Evolutionary conservation across 2,329 filamentous ascomycete species (phyloP), one percentile per base, ranked within the genome.

Genomic region (Magnaporthiopsis poae): DNA sequence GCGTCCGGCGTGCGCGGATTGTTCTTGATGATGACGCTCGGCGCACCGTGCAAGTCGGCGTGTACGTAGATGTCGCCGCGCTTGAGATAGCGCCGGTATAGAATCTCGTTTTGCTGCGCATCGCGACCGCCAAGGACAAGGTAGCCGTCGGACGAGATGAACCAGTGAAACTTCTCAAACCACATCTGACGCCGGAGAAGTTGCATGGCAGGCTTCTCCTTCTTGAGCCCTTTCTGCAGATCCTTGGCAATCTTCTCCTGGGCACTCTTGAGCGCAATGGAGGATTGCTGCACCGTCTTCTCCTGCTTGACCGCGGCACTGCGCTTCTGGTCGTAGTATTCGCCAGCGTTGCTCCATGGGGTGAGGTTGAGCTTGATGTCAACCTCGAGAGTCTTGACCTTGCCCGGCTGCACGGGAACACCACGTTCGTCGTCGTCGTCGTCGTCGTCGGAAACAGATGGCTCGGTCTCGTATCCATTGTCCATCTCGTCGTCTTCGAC

Each of bases 121-220:
- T 99, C 95, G 69, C 91, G 92, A 21, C 92, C 94, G 61, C 88
- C 94, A 21, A 99, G 83, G 0, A 98, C 90, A 7, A 99, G 83
- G 75, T 98, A 97, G 5, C 94, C 93, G 73, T 99, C 95, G 0
- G 92, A 96, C 0, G 93, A 97, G 71, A 98, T 86, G 78, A 99
- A 99, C 84, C 92, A 98, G 35, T 88, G 81, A 72, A 96, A 99
- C 77, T 99, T 99, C 73, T 99, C 95, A 71, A 97, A 99, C 95
- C 95, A 99, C 72, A 93, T 85, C 70, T 88, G 89, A 73, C 88
- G 90, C 66, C 95, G 86, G 11, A 96, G 89, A 0, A 90, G 92
- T 62, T 93, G 88, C 12, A 98, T 79, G 1, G 96, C 81, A 27
- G 92, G 89, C 75, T 96, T 97, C 77, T 98, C 95, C 74, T 95